A percentile compares a stretch with the other conserved stretches of the same genome.
phyloP scores from a whole-genome alignment of 2,329 filamentous ascomycete genomes.

The Cladophialophora bantiana region DNA sequence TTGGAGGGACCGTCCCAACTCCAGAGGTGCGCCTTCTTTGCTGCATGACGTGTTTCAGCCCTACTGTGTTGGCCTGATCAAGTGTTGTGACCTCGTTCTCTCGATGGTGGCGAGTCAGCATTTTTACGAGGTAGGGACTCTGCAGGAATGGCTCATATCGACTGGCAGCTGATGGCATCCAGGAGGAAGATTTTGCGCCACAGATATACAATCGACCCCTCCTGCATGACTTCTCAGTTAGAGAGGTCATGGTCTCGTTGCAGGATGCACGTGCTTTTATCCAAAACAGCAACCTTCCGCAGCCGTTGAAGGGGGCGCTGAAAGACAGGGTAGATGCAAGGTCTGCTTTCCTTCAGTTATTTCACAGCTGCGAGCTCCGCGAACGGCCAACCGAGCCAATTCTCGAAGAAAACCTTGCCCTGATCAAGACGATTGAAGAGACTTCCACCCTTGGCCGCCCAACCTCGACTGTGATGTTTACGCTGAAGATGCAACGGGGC shows the following conservation, averaged over 20 bases:
- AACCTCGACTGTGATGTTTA: slow-evolving; percentile 77
- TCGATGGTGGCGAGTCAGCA: slow-evolving; percentile 79
- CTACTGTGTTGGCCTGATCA: slow-evolving; percentile 85
- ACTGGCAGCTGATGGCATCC: slow-evolving; percentile 17
- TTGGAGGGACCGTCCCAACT: slow-evolving; percentile 43
- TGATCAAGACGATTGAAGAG: slow-evolving; percentile 63
- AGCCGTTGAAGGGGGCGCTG: slow-evolving; percentile 62
- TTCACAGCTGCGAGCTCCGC: slow-evolving; percentile 20
- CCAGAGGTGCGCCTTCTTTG: slow-evolving; percentile 55
- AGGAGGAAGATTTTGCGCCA: slow-evolving; percentile 97
- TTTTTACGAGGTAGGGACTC: slow-evolving; percentile 77
- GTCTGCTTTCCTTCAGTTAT: slow-evolving; percentile 51
- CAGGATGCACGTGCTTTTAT: slow-evolving; percentile 63
- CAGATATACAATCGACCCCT: slow-evolving; percentile 86
- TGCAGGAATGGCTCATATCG: background rate
- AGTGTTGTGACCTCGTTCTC: slow-evolving; percentile 81
- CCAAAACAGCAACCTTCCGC: slow-evolving; percentile 46
- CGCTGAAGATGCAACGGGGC: slow-evolving; percentile 85
- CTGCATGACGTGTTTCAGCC: slow-evolving; percentile 71
- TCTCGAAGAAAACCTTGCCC: slow-evolving; percentile 9
- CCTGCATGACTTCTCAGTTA: slow-evolving; percentile 67
- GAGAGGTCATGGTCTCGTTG: slow-evolving; percentile 63
- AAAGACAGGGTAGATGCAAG: slow-evolving; percentile 68
- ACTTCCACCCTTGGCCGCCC: slow-evolving; percentile 68
- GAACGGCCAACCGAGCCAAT: background rate